Conservation (phyloP, 2,329 filamentous ascomycete species). For the Aspergillus fructus region DNA sequence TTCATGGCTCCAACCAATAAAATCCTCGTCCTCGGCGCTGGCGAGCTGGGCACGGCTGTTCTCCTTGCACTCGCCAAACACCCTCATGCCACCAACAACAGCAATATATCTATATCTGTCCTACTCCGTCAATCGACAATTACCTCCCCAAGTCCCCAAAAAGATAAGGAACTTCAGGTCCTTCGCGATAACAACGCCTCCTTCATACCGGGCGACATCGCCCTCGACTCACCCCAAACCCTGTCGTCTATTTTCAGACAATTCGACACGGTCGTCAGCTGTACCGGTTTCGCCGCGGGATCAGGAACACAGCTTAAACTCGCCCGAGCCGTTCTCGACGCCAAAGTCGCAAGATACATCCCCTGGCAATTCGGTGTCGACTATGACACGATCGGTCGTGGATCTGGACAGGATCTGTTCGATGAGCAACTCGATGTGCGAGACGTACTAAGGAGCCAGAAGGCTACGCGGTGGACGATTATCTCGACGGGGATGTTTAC, state of each 20-base stretch:
- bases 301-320: constrained; percentile 60
- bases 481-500: constrained; percentile 70
- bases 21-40: constrained; percentile 65
- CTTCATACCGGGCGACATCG: constrained; percentile 49
- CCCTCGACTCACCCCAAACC: constrained; percentile 21
- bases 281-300: constrained; percentile 60
- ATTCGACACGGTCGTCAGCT: constrained; percentile 53
- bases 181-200: constrained; percentile 27
- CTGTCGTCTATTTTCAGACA: constrained; percentile 45
- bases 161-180: constrained; percentile 1
- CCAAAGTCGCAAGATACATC: constrained; percentile 54
- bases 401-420: constrained; percentile 63
- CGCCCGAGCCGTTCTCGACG: constrained; percentile 54
- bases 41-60: constrained; percentile 62
- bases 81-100: constrained; percentile 34
- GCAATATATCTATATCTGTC: constrained; percentile 43
- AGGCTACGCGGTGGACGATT: constrained; percentile 58
- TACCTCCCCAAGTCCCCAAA: constrained; percentile 18
- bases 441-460: constrained; percentile 50
- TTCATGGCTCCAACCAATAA: background rate
- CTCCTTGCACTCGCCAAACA: constrained; percentile 53
- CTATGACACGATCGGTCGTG: constrained; percentile 63
- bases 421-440: constrained; percentile 66
- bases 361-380: constrained; percentile 76
- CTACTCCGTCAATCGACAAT: constrained; percentile 55